These are phyloP conservation scores for Metarhizium robertsii DNA, from an alignment of 2,329 filamentous ascomycete species.

Conservation along the genomic window DNA sequence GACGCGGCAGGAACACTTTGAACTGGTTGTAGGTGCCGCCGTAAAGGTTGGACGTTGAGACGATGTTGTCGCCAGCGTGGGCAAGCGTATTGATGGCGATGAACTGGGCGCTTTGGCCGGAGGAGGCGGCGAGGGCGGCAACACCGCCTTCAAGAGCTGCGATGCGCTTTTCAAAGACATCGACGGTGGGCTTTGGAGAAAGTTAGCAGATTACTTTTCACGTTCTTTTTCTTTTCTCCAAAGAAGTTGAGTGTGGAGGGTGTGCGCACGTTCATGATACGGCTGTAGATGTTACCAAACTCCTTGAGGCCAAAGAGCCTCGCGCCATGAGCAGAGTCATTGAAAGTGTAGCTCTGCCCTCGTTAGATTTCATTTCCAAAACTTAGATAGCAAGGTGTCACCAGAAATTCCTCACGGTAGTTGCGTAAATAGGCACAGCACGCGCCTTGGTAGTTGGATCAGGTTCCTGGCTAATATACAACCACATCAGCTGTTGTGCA, in stretches of 20 bases:
- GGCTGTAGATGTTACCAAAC: constrained; percentile 94
- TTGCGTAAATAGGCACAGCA: constrained; percentile 93
- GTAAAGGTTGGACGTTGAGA: constrained; percentile 84
- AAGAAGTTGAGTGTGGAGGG: neutral
- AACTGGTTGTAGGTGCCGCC: constrained; percentile 97
- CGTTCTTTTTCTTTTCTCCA: neutral
- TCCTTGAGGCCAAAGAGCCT: constrained; percentile 95
- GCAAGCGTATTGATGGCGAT: constrained; percentile 81
- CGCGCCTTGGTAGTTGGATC: constrained; percentile 78
- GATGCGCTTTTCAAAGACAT: constrained; percentile 93
- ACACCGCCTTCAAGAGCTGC: constrained; percentile 92
- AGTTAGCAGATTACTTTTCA: neutral
- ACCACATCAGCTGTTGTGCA: neutral
- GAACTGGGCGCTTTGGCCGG: constrained; percentile 87
- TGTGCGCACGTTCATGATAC: constrained; percentile 75
- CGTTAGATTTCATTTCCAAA: neutral
- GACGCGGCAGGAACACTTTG: constrained; percentile 79
- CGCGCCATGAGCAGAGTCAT: constrained; percentile 92
- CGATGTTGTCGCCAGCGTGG: constrained; percentile 82
- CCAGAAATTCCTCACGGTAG: constrained; percentile 42
- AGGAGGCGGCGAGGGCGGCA: constrained; percentile 74
- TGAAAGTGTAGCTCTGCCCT: constrained; percentile 73
- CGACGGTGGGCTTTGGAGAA: constrained; percentile 64
- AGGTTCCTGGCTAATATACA: constrained; percentile 55
- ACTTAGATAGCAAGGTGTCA: neutral